Base-by-base conservation (phyloP, 2,329 filamentous ascomycete species). In the Alternaria novae-zelandiae region DNA sequence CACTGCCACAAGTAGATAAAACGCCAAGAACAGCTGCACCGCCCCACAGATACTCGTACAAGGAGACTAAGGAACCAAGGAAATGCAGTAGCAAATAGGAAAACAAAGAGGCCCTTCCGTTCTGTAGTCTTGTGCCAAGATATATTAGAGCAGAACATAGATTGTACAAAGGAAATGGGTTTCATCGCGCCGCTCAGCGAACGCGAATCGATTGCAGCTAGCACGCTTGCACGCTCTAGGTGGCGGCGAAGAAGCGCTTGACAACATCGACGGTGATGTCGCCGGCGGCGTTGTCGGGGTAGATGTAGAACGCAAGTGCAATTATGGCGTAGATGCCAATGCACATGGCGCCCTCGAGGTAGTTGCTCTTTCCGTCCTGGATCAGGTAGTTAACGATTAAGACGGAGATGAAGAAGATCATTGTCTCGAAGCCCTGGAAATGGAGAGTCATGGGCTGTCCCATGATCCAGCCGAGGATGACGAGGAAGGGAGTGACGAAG, bases 341-440 rank as follows among this genome's bases (percentile, higher is more conserved):
- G 67, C 83, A 85, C 83, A 85, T 85, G 59, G 90, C 89, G 13
- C 93, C 93, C 81, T 96, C 93, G 12, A 96, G 87, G 73, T 96
- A 96, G 76, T 96, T 96, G 77, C 90, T 93, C 77, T 93, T 87
- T 11, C 93, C 93, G 74, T 96, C 93, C 64, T 95, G 83, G 53
- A 96, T 93, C 63, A 96, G 82, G 77, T 96, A 96, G 81, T 95
- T 96, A 80, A 95, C 92, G 66, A 96, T 93, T 68, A 96, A 89
- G 8, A 93, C 90, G 55, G 89, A 91, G 55, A 95, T 88, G 79
- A 96, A 96, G 73, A 96, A 87, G 60, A 91, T 92, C 21, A 96
- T 91, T 0, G 93, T 96, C 85, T 96, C 93, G 80, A 96, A 97
- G 53, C 93, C 86, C 64, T 93, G 93, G 79, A 96, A 96, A 82